Evolutionary conservation across 352 stramenopile species (phyloP).

Genomic region (Pythium guiyangense): DNA sequence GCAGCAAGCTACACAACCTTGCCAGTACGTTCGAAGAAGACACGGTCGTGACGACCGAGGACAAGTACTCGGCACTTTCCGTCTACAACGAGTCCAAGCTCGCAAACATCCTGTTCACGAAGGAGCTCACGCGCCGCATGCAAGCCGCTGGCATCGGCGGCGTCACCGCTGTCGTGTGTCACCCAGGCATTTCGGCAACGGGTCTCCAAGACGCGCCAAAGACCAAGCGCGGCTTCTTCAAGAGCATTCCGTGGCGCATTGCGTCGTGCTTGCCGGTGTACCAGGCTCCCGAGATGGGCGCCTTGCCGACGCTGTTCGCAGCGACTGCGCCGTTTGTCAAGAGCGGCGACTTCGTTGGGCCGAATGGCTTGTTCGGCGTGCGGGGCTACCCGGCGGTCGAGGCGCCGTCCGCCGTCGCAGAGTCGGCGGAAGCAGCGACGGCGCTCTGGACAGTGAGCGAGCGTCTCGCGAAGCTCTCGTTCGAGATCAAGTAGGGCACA

Average conservation of each 20-base stretch:
- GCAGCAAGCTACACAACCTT: constrained; percentile 37
- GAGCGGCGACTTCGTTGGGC: constrained; percentile 29
- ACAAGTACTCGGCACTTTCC: constrained; percentile 27
- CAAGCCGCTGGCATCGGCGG: constrained; percentile 15
- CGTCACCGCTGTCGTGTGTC: constrained; percentile 19
- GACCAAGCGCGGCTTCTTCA: constrained; percentile 16
- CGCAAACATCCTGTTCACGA: constrained; percentile 44
- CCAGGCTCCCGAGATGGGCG: constrained; percentile 39
- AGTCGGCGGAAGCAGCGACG: constrained; percentile 18
- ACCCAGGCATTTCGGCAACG: constrained; percentile 33
- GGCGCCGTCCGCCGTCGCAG: constrained; percentile 23
- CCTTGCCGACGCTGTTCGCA: constrained; percentile 37
- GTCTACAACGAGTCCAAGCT: constrained; percentile 51
- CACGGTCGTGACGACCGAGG: constrained; percentile 28
- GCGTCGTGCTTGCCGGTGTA: constrained; percentile 29
- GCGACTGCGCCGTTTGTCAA: constrained; percentile 22
- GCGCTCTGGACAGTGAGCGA: constrained; percentile 44
- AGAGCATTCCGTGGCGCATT: constrained; percentile 18
- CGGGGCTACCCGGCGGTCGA: constrained; percentile 34
- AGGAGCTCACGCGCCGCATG: constrained; percentile 34
- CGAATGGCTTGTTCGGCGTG: constrained; percentile 18
- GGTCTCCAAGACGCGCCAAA: constrained; percentile 27
- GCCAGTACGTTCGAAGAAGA: constrained; percentile 23
- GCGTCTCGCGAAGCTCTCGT: constrained; percentile 22
- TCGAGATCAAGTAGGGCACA: constrained; percentile 4